These are phyloP conservation scores for Sphenostylis stenocarpa DNA, from an alignment of 306 rosid genomes.

Conservation along the genomic window DNA sequence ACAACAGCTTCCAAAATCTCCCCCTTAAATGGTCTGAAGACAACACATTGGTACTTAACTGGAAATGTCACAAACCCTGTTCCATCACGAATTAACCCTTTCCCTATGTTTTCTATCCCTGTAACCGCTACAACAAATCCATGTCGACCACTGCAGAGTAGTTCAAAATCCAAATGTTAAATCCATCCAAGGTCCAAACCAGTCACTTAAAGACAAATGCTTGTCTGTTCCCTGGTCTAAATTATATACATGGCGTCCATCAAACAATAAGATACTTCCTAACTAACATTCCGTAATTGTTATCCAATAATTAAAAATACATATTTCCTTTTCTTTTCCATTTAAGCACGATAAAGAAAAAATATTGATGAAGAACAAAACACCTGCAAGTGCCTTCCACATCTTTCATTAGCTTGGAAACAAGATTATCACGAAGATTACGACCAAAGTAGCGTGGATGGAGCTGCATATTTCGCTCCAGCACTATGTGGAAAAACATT, in stretches of 20 bases:
- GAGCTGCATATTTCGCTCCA: conserved; percentile 95
- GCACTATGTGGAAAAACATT: conserved; percentile 90
- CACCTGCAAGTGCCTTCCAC: conserved; percentile 98
- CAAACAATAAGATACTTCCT: background rate
- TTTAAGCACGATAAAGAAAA: background rate
- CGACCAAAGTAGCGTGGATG: conserved; percentile 98
- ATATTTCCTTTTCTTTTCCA: background rate
- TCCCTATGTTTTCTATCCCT: conserved; percentile 84
- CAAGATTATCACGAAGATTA: conserved; percentile 80
- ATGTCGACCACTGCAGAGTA: conserved; percentile 76
- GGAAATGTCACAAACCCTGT: conserved; percentile 97
- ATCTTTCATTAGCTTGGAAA: conserved; percentile 94
- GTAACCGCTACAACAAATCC: conserved; percentile 97
- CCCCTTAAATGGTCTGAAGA: conserved; percentile 92
- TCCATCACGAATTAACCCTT: conserved; percentile 89
- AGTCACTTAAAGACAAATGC: background rate
- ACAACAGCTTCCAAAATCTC: conserved; percentile 97
- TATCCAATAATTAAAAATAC: background rate
- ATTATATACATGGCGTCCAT: background rate
- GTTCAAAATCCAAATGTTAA: conserved; percentile 13
- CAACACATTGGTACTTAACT: conserved; percentile 95
- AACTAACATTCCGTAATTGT: background rate
- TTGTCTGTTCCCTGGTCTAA: background rate
- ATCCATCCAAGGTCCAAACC: background rate
- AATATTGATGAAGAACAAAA: background rate